Evolutionary conservation across 2,329 filamentous ascomycete species (phyloP), one percentile per base, ranked within the genome.

Genomic region (Fusarium sp.): DNA sequence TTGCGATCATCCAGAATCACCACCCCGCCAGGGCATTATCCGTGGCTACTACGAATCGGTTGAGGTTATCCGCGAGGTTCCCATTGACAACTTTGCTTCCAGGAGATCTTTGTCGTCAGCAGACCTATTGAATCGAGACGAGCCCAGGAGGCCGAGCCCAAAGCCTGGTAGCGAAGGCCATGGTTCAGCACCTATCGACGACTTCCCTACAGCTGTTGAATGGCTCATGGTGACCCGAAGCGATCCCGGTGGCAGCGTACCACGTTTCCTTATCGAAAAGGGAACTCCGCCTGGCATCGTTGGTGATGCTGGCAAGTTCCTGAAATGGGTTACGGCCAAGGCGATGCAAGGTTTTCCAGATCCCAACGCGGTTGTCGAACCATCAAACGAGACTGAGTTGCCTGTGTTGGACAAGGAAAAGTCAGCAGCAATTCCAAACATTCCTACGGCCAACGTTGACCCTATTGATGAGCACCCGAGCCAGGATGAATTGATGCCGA

Each of bases 171-270:
- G 68, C 16, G 75, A 73, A 24, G 66, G 62, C 11, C 59, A 76
- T 29, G 69, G 63, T 11, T 59, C 65, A 53, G 38, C 64, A 9
- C 65, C 67, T 5, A 42, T 58, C 20, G 79, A 82, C 11, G 79
- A 83, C 6, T 79, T 74, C 1, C 79, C 84, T n/a, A 85, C 82
- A 31, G 82, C 85, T 29, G 80, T 98, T 2, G 95, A 98, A 81
- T 98, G 95, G 95, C 89, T 96, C 69, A 98, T 98, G 95, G 90
- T 97, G 20, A 97, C 94, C 1, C 88, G 95, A 57, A 96, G 93
- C 80, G 94, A 98, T 76, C 94, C 95, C 4, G 95, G 95, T 12
- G 95, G 95, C 61, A 96, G 91, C 67, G 95, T 98, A 20, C 95
- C 95, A 1, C 89, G 93, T 16, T 97, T 96, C 83, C 92, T 98